Evolutionary conservation across 179 eudicot genomes (phyloP), one percentile per base, ranked within the genome.

Genomic region (Pouteria campechiana): DNA sequence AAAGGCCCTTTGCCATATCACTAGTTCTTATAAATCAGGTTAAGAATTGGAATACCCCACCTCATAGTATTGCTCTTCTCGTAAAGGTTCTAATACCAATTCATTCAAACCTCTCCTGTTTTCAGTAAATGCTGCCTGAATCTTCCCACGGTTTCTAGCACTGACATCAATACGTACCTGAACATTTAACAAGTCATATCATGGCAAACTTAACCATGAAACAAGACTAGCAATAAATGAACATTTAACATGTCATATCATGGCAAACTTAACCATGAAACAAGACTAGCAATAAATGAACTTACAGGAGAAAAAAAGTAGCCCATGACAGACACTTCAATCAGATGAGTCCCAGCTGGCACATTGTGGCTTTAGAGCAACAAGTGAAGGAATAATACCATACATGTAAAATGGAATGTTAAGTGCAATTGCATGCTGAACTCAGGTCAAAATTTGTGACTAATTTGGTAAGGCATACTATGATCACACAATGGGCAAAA

Each of bases 41-140:
- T n/a, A n/a, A n/a, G n/a, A n/a, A n/a, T n/a, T n/a, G n/a, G n/a
- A n/a, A n/a, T n/a, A n/a, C n/a, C 17, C 25, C 37, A 87, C 96
- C 96, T 92, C 99, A 35, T 73, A 92, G 45, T 92, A 92, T 17
- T 87, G 70, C 57, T 92, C 99, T 58, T 71, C 94, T 46, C 74
- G 75, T 49, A 92, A 25, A 69, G 96, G 99, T 81, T 82, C 96
- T 76, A 92, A 70, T 48, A 92, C 73, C 70, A 92, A 66, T 69
- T 92, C 99, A 33, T 21, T 72, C 41, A 92, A 68, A 51, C 76
- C 74, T 62, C 81, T 87, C 54, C 99, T 75, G 44, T 77, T 92
- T 70, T 92, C 99, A 37, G 99, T 92, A 43, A 83, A 63, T 42
- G 99, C 85, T 54, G 96, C 99, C 60, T 92, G 99, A 67, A 92